Percentiles rank a stretch among this genome's conserved stretches.
These are phyloP conservation scores for Pythium sukuiense DNA, from an alignment of 352 stramenopile genomes.

Conservation along the genomic window DNA sequence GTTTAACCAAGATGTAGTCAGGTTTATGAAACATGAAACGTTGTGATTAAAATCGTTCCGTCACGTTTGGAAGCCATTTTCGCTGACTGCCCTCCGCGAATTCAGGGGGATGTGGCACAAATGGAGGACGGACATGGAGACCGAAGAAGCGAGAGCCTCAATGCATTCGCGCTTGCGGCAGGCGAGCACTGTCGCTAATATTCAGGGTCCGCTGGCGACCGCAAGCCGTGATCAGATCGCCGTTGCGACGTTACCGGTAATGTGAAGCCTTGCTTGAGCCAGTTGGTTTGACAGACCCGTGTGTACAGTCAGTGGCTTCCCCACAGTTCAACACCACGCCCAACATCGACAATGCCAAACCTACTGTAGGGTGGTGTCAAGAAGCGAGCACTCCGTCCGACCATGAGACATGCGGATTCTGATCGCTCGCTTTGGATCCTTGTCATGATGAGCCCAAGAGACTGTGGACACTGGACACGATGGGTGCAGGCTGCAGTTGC, in stretches of 20 bases:
- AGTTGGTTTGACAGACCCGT: conserved; percentile 11
- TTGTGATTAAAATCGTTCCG: background rate
- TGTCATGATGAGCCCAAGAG: background rate
- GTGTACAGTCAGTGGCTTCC: background rate
- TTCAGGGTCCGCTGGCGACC: background rate
- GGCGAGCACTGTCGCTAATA: background rate
- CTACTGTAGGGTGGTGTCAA: background rate
- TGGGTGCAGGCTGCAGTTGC: background rate
- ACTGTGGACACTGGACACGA: background rate
- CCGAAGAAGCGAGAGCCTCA: too few relatives aligned
- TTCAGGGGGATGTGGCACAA: background rate
- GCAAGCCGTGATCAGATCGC: background rate
- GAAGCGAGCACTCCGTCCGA: background rate
- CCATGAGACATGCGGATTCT: background rate
- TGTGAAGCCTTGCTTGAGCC: conserved; percentile 6
- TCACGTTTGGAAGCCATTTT: background rate
- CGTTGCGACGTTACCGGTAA: background rate
- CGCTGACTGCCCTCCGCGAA: background rate
- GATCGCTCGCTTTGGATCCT: background rate
- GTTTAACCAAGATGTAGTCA: background rate
- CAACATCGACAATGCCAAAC: background rate
- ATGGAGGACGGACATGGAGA: too few relatives aligned
- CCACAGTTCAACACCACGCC: conserved; percentile 1
- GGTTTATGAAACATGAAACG: too few relatives aligned
- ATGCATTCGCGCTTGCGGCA: background rate